Evolutionary conservation across 1,139 yeast genomes (phyloP).

Genomic region (Lodderomyces margitis): DNA sequence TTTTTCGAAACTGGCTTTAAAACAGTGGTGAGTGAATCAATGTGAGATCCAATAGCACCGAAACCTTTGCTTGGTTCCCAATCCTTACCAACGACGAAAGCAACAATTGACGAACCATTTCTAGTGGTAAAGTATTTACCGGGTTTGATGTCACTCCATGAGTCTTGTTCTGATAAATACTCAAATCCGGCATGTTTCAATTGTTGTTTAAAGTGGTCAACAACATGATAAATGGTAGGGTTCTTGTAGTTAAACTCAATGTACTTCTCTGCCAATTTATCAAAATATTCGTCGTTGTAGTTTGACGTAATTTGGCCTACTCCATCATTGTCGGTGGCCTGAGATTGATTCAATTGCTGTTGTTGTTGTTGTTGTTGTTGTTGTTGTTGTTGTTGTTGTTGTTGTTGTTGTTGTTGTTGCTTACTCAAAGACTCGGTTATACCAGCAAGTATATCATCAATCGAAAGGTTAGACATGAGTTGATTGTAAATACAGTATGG

Average conservation of each 20-base stretch:
- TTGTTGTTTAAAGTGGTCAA: conserved; percentile 25
- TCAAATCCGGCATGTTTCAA: conserved; percentile 31
- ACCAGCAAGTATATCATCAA: conserved; percentile 10
- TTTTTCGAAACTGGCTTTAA: conserved; percentile 39
- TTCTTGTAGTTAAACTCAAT: conserved; percentile 37
- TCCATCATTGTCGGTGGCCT: neutral
- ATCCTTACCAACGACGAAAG: conserved; percentile 39
- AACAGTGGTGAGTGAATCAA: conserved; percentile 40
- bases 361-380: conserved; percentile 1
- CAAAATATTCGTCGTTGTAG: conserved; percentile 25
- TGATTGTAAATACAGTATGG: neutral
- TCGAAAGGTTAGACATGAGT: conserved; percentile 2
- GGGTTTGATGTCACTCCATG: conserved; percentile 21
- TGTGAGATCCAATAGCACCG: conserved; percentile 43
- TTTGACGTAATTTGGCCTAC: conserved; percentile 5
- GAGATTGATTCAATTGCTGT: neutral
- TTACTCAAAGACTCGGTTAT: conserved; percentile 9
- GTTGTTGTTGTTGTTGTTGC: conserved; percentile 6
- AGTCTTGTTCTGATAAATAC: conserved; percentile 27
- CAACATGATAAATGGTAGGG: conserved; percentile 46
- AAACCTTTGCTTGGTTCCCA: conserved; percentile 41
- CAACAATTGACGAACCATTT: conserved; percentile 38
- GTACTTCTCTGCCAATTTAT: conserved; percentile 34
- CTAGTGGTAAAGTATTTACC: conserved; percentile 34
- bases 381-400: conserved; percentile 8